phyloP scores from a whole-genome alignment of 192 early-diverging fungal species.

The Backusella liffmaniae region DNA sequence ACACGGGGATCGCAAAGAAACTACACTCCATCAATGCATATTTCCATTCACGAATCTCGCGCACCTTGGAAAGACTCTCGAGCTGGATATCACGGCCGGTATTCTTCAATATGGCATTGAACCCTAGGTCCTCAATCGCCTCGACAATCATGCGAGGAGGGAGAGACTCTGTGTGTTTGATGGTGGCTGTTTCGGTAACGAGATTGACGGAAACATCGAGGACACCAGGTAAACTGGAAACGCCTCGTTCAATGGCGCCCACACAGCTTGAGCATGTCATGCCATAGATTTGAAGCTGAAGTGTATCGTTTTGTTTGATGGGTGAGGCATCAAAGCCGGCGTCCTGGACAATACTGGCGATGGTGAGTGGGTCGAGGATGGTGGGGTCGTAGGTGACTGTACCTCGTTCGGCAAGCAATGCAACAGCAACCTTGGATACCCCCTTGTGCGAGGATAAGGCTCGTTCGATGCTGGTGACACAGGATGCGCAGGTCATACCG shows the following conservation, averaged over 20 bases:
- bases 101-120: conserved; percentile 21
- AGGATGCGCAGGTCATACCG: conserved; percentile 88
- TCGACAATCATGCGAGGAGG: conserved; percentile 82
- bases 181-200: conserved; percentile 63
- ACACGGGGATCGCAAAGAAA: conserved; percentile 79
- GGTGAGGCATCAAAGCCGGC: conserved; percentile 77
- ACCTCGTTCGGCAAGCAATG: conserved; percentile 75
- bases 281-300: conserved; percentile 52
- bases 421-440: conserved; percentile 51
- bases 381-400: conserved; percentile 67
- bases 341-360: conserved; percentile 70
- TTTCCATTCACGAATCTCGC: conserved; percentile 85
- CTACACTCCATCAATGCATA: conserved; percentile 62
- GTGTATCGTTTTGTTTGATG: conserved; percentile 31
- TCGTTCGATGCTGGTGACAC: conserved; percentile 75
- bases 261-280: conserved; percentile 92
- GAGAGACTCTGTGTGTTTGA: conserved; percentile 59
- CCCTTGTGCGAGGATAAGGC: conserved; percentile 54
- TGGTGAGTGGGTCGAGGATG: conserved; percentile 29
- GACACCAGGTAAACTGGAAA: conserved; percentile 49
- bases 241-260: conserved; percentile 59
- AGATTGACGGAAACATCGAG: conserved; percentile 63
- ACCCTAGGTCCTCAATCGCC: conserved; percentile 75
- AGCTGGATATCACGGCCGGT: conserved; percentile 66
- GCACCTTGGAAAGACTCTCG: conserved; percentile 82